Evolutionary conservation across 306 rosid species (phyloP).

Genomic region (Malus fusca): DNA sequence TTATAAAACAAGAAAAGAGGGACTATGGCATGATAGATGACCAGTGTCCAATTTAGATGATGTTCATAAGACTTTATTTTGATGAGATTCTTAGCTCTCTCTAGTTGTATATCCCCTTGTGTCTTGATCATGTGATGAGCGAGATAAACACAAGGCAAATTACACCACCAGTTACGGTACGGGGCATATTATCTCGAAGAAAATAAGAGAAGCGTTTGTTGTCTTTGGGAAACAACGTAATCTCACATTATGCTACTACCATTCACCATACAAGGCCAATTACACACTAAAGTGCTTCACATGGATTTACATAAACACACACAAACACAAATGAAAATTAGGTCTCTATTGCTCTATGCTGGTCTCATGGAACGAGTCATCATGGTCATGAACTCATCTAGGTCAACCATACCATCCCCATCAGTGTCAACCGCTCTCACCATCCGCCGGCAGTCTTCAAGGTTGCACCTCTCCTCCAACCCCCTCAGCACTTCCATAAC

Average conservation of each 20-base stretch:
- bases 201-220: background rate
- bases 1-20: background rate
- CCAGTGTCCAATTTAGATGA: no score
- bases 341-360: background rate
- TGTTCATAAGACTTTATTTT: no score
- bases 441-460: conserved; percentile 64
- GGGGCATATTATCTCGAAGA: background rate
- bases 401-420: conserved; percentile 77
- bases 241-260: background rate
- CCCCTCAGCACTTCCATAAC: conserved; percentile 46
- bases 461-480: conserved; percentile 67
- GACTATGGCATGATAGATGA: background rate
- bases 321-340: background rate
- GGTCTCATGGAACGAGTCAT: conserved; percentile 47
- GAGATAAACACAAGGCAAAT: no score
- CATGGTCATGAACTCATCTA: conserved; percentile 76
- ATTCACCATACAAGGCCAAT: background rate
- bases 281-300: background rate
- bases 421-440: conserved; percentile 69
- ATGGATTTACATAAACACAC: background rate
- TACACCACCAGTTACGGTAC: no score
- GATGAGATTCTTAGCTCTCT: no score
- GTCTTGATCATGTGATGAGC: no score
- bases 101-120: no score
- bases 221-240: background rate